These are phyloP conservation scores for Bremia lactucae DNA, from an alignment of 352 stramenopile species.

Conservation along the genomic window DNA sequence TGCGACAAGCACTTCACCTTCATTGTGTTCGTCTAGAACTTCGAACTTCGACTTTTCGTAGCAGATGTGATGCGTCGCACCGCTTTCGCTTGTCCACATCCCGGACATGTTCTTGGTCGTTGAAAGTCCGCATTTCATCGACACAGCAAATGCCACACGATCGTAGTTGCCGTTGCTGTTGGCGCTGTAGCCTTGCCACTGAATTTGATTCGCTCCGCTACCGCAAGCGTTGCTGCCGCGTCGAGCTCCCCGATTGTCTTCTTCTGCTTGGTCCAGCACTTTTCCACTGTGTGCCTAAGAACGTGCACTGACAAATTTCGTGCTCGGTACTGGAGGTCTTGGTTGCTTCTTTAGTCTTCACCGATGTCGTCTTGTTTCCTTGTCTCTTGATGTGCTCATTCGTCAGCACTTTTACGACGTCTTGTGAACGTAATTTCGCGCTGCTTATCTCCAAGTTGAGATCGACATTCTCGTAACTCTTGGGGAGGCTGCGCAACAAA, in stretches of 20 bases:
- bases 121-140: neutral
- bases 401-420: neutral
- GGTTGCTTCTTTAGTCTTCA: neutral
- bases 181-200: neutral
- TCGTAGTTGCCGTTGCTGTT: neutral
- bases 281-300: neutral
- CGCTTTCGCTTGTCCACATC: neutral
- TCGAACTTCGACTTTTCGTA: neutral
- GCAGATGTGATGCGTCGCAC: too few relatives aligned
- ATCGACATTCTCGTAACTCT: neutral
- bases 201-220: neutral
- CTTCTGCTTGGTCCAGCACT: conserved; percentile 1
- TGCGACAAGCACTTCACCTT: neutral
- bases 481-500: neutral
- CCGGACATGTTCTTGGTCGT: neutral
- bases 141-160: neutral
- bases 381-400: neutral
- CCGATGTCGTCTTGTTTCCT: neutral
- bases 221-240: neutral
- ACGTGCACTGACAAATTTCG: neutral
- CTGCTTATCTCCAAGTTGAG: neutral
- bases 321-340: neutral
- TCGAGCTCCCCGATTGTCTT: neutral
- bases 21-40: too few relatives aligned
- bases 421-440: neutral